Evolutionary conservation across 257 asterid species (phyloP).

Genomic region (Gentiana macrophylla): DNA sequence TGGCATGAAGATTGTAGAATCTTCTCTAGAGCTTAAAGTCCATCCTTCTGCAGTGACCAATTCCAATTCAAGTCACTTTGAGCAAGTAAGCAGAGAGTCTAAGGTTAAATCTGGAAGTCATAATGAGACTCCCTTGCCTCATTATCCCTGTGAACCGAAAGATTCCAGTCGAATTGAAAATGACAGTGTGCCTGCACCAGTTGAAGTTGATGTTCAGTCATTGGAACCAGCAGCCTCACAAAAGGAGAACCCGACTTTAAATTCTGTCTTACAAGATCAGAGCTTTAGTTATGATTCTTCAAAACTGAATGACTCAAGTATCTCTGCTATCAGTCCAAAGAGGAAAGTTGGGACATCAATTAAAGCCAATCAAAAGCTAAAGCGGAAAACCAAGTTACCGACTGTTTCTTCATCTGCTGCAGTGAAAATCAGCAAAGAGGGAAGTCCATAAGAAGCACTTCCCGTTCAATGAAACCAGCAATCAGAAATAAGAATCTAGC

Average conservation of each 20-base stretch:
- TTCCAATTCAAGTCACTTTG: constrained; percentile 3
- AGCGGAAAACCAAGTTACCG: constrained; percentile 45
- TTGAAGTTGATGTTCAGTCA: constrained; percentile 19
- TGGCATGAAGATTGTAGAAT: constrained; percentile 11
- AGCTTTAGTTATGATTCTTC: constrained; percentile 14
- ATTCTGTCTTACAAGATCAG: constrained; percentile 15
- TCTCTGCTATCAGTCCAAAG: constrained; percentile 18
- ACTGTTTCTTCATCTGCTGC: constrained; percentile 36
- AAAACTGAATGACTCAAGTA: constrained; percentile 19
- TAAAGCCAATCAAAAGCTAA: constrained; percentile 39
- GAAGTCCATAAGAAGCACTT: constrained; percentile 30
- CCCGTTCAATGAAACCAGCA: constrained; percentile 51
- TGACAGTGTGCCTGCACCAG: constrained; percentile 15
- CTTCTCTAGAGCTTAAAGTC: constrained; percentile 15
- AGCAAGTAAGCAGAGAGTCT: constrained; percentile 16
- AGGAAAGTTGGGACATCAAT: constrained; percentile 25
- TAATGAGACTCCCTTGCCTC: constrained; percentile 19
- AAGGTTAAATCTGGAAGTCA: constrained; percentile 12
- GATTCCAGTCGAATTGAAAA: constrained; percentile 12
- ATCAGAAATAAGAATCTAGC: constrained; percentile 41
- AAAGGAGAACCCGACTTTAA: constrained; percentile 24
- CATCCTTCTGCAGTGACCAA: constrained; percentile 9
- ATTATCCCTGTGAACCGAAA: constrained; percentile 1
- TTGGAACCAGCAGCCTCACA: constrained; percentile 4
- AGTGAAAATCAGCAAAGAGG: constrained; percentile 38